Base-by-base conservation (phyloP, 495 filamentous ascomycete genomes). In the Xylaria nigripes region DNA sequence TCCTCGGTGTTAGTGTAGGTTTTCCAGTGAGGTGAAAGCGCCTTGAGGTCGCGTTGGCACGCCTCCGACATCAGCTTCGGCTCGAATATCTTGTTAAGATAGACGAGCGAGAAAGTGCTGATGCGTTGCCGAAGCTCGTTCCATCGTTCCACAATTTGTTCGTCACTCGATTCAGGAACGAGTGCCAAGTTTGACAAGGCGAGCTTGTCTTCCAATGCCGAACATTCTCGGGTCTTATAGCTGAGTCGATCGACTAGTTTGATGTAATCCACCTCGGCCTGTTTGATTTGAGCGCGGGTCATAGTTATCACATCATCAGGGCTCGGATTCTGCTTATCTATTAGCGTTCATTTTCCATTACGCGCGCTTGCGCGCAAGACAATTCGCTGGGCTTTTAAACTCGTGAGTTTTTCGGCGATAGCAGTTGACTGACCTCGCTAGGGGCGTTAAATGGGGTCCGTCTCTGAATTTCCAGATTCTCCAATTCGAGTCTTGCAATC, bases 11-110 rank as follows among this genome's bases (percentile, higher is more conserved):
- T 58, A 2, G 53, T 21, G 51, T 66, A 66, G 38, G 36, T 42
- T 34, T 55, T 56, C 64, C 64, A 66, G 44, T 60, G 56, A n/a
- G 53, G 52, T 23, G 61, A 61, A 5, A 66, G 57, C 8, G 51
- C 45, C 32, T 51, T 60, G 23, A 64, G 58, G 13, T 64, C 64
- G 23, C 1, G 29, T n/a, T 32, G 49, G 16, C 10, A 38, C 36
- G 42, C 45, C 1, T 58, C 56, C 47, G 61, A 27, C n/a, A 66
- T 50, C 13, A 46, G 19, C 36, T 54, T 56, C 4, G 36, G 22
- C 12, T 38, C 40, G 34, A 58, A 45, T 3, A 25, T 47, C 19
- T 58, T 36, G 49, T 54, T 51, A 51, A 66, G 56, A 22, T 21
- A 47, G 10, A 57, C 55, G n/a, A 51, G 7, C 12, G 58, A 48